Evolutionary conservation across 169 alveolate species (phyloP), one percentile per base, ranked within the genome.

Genomic region (Eimeria necatrix): DNA sequence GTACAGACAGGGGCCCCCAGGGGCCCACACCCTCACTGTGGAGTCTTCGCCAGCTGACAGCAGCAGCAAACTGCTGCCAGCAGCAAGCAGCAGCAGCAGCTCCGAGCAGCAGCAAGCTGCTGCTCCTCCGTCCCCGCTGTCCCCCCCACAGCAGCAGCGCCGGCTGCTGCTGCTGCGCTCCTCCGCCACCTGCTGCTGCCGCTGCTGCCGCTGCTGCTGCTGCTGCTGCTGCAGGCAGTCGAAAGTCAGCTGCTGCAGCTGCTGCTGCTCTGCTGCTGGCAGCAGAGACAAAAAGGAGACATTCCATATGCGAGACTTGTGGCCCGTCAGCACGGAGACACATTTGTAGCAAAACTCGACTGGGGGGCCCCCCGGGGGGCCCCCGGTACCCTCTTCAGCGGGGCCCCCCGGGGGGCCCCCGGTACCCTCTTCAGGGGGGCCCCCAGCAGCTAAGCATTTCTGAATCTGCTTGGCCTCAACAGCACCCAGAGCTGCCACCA

Each of bases 21-120:
- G 87, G n/a, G 88, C 49, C 94, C 94, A 89, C n/a, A 89, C 53
- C 48, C 94, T 80, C 5, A 80, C 81, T 22, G 85, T 89, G 10
- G 94, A 70, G 61, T 89, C 94, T 41, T 89, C 94, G 51, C 94
- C 94, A 3, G 89, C 94, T 8, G 94, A 89, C 2, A 89, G 74
- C 56, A 89, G 53, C 60, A 89, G 64, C 56, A 48, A 48, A 4
- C 94, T 73, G 22, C 89, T 41, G 64, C 53, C 8, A 20, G 41
- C 51, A 0, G 87, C 56, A 5, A 41, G 87, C 87, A 76, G 59
- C 64, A 76, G 87, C 87, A 76, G 24, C 64, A 20, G 14, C 41
- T 20, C 14, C 20, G 41, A 10, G 26, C 41, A 64, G 26, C 32
- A 64, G 76, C 76, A 64, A 64, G 87, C 87, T 76, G 87, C 87